These are phyloP conservation scores for Ogataea paradorogensis DNA, from an alignment of 805 yeast genomes.

Conservation along the genomic window DNA sequence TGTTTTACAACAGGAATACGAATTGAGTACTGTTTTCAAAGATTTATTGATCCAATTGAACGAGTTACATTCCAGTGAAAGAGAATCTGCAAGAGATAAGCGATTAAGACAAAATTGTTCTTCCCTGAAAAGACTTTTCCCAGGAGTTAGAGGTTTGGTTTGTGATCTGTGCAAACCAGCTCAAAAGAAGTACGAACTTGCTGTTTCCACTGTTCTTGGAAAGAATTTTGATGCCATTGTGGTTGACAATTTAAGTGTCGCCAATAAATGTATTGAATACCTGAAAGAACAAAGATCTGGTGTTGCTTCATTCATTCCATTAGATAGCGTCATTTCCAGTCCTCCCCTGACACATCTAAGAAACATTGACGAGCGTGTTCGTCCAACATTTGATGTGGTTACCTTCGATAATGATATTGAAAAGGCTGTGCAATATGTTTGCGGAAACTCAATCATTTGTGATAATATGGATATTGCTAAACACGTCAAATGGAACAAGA, in stretches of 20 bases:
- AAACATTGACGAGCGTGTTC: constrained; percentile 48
- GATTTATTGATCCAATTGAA: constrained; percentile 59
- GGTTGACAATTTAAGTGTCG: constrained; percentile 73
- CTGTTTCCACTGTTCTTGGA: constrained; percentile 77
- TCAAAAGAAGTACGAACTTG: constrained; percentile 66
- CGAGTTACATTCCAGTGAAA: constrained; percentile 70
- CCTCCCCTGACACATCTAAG: constrained; percentile 55
- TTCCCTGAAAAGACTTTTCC: constrained; percentile 66
- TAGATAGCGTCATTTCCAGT: constrained; percentile 66
- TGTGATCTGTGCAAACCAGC: constrained; percentile 77
- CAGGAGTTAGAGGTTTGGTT: constrained; percentile 82
- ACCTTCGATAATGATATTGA: constrained; percentile 67
- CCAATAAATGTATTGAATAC: constrained; percentile 71
- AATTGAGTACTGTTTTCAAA: constrained; percentile 60
- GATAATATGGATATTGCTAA: constrained; percentile 69
- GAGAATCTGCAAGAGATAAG: constrained; percentile 71
- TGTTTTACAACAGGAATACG: constrained; percentile 47
- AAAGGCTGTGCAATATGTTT: constrained; percentile 73
- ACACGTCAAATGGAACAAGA: constrained; percentile 63
- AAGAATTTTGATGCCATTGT: constrained; percentile 76
- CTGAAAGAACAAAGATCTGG: constrained; percentile 86
- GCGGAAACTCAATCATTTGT: constrained; percentile 77
- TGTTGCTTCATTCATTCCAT: constrained; percentile 80
- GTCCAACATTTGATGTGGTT: constrained; percentile 73
- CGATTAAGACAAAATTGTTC: constrained; percentile 70